These are phyloP conservation scores for Rhazya stricta DNA, from an alignment of 257 asterid species.

Conservation along the genomic window DNA sequence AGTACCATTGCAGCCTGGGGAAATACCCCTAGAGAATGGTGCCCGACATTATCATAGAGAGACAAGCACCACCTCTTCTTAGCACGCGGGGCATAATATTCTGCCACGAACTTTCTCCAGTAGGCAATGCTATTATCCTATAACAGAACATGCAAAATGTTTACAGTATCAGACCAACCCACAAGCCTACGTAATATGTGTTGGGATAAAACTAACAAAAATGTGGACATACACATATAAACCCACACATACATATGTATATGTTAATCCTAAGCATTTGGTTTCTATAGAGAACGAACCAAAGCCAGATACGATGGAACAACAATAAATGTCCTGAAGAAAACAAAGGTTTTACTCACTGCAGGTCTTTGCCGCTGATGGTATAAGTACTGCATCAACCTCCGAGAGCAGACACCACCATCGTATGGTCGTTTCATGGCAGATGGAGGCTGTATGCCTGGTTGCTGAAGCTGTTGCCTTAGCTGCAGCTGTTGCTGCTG, in stretches of 20 bases:
- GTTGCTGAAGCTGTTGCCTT: conserved; percentile 69
- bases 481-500: conserved; percentile 69
- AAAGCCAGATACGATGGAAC: not conserved
- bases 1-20: conserved; percentile 95
- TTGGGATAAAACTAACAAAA: not conserved
- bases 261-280: not conserved
- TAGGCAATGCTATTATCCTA: conserved; percentile 88
- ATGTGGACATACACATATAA: no score
- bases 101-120: conserved; percentile 96
- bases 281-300: not conserved
- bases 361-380: conserved; percentile 91
- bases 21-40: conserved; percentile 90
- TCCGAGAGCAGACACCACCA: conserved; percentile 88
- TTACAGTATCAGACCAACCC: not conserved
- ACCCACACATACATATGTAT: not conserved
- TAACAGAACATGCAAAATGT: not conserved
- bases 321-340: not conserved
- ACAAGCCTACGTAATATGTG: not conserved
- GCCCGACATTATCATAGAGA: conserved; percentile 78
- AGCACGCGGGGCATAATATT: conserved; percentile 92
- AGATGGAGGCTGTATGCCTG: conserved; percentile 60
- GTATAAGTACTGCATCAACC: conserved; percentile 88
- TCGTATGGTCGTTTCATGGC: conserved; percentile 75
- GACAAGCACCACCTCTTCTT: conserved; percentile 99
- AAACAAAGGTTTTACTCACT: conserved; percentile 48